Conservation (phyloP, 2,329 filamentous ascomycete species). For the Claviceps maximensis region DNA sequence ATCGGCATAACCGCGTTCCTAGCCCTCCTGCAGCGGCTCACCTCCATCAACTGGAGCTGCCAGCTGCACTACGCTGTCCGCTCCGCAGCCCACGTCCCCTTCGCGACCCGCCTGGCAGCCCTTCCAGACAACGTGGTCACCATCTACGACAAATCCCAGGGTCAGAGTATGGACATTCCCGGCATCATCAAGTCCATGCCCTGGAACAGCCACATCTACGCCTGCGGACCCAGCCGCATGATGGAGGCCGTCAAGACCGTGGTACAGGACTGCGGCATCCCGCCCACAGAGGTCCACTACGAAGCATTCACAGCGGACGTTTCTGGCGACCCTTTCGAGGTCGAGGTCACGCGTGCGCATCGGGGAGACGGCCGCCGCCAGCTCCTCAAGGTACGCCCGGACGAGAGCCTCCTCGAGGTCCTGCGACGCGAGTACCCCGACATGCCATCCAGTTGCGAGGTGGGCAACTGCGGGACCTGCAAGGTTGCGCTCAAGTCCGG, state of each 20-base stretch:
- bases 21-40: conserved; percentile 28
- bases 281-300: conserved; percentile 41
- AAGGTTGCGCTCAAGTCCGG: conserved; percentile 29
- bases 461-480: conserved; percentile 42
- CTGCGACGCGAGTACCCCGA: conserved; percentile 29
- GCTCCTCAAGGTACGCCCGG: conserved; percentile 30
- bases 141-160: conserved; percentile 39
- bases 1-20: conserved; percentile 56
- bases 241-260: conserved; percentile 36
- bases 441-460: conserved; percentile 36
- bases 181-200: conserved; percentile 34
- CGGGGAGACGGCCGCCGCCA: conserved; percentile 12
- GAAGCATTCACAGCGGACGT: conserved; percentile 44
- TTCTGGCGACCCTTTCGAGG: conserved; percentile 47
- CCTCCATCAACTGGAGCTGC: conserved; percentile 33
- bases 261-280: conserved; percentile 28
- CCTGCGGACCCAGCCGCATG: conserved; percentile 45
- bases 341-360: conserved; percentile 29
- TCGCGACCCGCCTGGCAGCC: conserved; percentile 30
- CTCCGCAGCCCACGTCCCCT: conserved; percentile 38
- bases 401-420: conserved; percentile 37
- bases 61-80: conserved; percentile 47
- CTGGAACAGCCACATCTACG: conserved; percentile 46
- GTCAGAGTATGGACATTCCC: conserved; percentile 38
- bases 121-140: conserved; percentile 26